These are phyloP conservation scores for Trapa bicornis DNA, from an alignment of 345 rosid genomes.

Conservation along the genomic window DNA sequence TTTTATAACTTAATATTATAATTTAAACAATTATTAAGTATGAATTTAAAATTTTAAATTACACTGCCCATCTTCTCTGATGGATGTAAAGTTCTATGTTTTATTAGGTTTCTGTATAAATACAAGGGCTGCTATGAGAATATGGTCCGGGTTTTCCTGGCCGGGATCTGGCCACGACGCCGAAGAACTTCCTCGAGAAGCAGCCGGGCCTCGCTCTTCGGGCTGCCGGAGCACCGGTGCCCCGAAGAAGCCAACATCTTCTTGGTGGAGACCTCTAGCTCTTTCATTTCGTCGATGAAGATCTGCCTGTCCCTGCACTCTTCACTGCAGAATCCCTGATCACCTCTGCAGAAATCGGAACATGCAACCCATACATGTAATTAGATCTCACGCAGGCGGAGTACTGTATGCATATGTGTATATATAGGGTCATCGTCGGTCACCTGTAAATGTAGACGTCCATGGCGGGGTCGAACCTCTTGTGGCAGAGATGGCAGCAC, in stretches of 20 bases:
- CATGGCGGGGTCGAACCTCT: constrained; percentile 35
- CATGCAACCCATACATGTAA: neutral
- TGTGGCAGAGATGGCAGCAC: constrained; percentile 46
- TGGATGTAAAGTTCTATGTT: too few species aligned
- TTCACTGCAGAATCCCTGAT: constrained; percentile 66
- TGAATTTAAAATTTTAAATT: too few species aligned
- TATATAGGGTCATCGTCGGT: neutral
- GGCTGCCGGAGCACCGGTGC: constrained; percentile 20
- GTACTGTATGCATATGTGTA: neutral
- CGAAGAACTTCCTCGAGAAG: constrained; percentile 30
- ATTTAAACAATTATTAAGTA: too few species aligned
- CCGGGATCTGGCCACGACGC: constrained; percentile 11
- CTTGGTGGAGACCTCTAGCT: constrained; percentile 35
- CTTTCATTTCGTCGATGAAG: constrained; percentile 40
- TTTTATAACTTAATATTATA: too few species aligned
- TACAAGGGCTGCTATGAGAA: neutral
- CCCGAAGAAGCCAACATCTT: constrained; percentile 25
- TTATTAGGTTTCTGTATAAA: too few species aligned
- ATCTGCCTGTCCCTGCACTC: constrained; percentile 69
- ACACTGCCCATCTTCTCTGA: too few species aligned
- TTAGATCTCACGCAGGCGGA: neutral
- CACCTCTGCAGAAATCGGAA: constrained; percentile 37
- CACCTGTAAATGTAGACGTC: constrained; percentile 88
- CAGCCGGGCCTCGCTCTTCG: constrained; percentile 18
- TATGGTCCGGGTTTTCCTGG: constrained; percentile 2